Base-by-base conservation (phyloP, 139 green algal species). In the Chlamydomonas eustigma region DNA sequence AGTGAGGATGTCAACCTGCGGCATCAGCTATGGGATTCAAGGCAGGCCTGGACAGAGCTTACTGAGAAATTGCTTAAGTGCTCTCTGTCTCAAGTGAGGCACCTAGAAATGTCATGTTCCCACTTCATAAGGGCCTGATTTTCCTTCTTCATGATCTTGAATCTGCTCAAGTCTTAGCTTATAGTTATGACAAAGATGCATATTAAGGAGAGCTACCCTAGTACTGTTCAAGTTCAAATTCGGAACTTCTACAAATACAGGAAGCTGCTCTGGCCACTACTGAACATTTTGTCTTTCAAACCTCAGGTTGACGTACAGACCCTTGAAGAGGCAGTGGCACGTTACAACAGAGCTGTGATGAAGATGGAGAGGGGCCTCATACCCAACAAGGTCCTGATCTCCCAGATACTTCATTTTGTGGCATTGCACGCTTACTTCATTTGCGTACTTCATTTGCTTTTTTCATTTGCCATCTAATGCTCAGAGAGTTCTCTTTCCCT, bases 281-380 rank as follows among this genome's bases (percentile, higher is more conserved):
- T 66, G 4, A 39, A n/a, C 1, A 1, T 78, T 31, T 30, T 78
- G 50, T 6, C 24, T 83, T 83, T 78, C 79, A 85, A 50, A 30
- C 39, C 3, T 69, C 89, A 28, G 80, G 30, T 83, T 90, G 34
- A 81, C 92, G 37, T 79, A 86, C 50, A 12, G 12, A 58, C 44
- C 44, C 71, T 92, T 39, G 89, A 91, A 73, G 79, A 81, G 50
- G 44, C 77, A 33, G 66, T 94, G 71, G 92, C 88, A 1, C 32
- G 12, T 22, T 88, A 84, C 78, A 74, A 81, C 77, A 89, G 90
- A 69, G 65, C 72, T 3, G 78, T 88, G 37, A 80, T 80, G 70
- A 87, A 88, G 72, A 81, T 94, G 73, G 86, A 93, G 78, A 51
- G 78, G 0, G 77, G 80, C 32, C 77, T 93, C 31, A 84, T 87